phyloP scores from a whole-genome alignment of 306 rosid genomes.

The Quercus dentata region DNA sequence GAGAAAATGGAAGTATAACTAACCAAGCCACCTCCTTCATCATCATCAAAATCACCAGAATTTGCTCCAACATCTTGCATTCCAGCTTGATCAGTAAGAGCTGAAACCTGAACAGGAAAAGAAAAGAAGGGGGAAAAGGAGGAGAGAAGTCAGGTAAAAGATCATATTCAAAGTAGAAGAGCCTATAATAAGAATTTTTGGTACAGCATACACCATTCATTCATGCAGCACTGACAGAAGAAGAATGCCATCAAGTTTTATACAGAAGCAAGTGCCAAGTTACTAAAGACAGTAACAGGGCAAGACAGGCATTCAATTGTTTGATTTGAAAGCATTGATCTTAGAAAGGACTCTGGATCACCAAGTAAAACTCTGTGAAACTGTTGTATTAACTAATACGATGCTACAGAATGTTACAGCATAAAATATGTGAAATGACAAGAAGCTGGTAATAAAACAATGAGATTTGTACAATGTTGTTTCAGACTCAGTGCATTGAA shows the following conservation, averaged over 20 bases:
- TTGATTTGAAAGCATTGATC: neutral
- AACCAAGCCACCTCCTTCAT: slow-evolving; percentile 89
- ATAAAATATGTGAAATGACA: neutral
- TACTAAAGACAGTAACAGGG: neutral
- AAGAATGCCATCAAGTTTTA: slow-evolving; percentile 7
- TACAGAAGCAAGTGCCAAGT: slow-evolving; percentile 5
- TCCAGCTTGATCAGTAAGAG: slow-evolving; percentile 81
- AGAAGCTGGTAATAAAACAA: neutral
- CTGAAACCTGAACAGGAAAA: slow-evolving; percentile 64
- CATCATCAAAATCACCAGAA: slow-evolving; percentile 89
- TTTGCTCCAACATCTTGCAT: slow-evolving; percentile 75
- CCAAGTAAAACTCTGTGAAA: neutral
- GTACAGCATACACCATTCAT: neutral
- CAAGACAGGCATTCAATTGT: neutral
- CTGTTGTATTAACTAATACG: neutral
- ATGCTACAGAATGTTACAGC: neutral
- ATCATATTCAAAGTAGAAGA: slow-evolving; percentile 12
- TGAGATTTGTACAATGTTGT: neutral
- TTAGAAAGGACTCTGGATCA: neutral
- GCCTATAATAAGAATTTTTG: neutral
- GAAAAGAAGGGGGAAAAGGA: neutral
- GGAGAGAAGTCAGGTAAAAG: slow-evolving; percentile 16
- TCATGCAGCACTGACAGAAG: neutral
- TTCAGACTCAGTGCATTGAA: neutral
- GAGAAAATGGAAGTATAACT: slow-evolving; percentile 15